Evolutionary conservation across 1,284 basidiomycete genomes (phyloP).

Genomic region (Tilletia horrida): DNA sequence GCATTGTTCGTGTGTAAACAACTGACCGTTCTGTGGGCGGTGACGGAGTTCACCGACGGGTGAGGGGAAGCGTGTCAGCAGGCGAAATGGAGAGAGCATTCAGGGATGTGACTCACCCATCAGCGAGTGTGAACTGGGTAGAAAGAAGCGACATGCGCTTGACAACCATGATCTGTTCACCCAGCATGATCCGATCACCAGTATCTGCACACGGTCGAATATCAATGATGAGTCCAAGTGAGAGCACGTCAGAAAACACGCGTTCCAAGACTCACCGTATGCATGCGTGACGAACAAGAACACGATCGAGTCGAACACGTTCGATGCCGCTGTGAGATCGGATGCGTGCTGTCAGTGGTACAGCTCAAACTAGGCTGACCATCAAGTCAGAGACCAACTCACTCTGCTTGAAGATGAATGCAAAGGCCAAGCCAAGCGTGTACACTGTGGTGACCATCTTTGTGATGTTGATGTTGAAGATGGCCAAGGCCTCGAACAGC

Average conservation of each 20-base stretch:
- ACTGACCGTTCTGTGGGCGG: slow-evolving; percentile 14
- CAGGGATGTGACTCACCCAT: slow-evolving; percentile 22
- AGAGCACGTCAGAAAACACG: neutral
- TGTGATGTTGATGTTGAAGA: slow-evolving; percentile 49
- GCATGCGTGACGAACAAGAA: slow-evolving; percentile 52
- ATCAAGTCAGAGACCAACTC: no score
- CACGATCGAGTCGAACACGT: slow-evolving; percentile 53
- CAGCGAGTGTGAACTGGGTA: slow-evolving; percentile 40
- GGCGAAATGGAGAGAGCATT: no score
- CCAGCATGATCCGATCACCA: slow-evolving; percentile 45
- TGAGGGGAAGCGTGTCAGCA: neutral
- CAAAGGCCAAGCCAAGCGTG: slow-evolving; percentile 49
- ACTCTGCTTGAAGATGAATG: slow-evolving; percentile 51
- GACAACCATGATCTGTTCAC: slow-evolving; percentile 38
- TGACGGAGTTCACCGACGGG: no score
- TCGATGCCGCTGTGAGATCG: slow-evolving; percentile 33
- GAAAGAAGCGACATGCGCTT: slow-evolving; percentile 50
- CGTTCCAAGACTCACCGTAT: slow-evolving; percentile 23
- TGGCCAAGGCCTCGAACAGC: slow-evolving; percentile 48
- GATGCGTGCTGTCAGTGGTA: no score
- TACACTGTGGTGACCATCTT: slow-evolving; percentile 51
- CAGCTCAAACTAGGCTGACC: no score
- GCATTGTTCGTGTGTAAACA: neutral
- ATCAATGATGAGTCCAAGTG: neutral
- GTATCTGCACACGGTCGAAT: slow-evolving; percentile 34